Percentiles rank a stretch among this genome's conserved stretches.
Conservation (phyloP, 225 moss, liverwort and hornwort genomes). For the Neckera pumila region DNA sequence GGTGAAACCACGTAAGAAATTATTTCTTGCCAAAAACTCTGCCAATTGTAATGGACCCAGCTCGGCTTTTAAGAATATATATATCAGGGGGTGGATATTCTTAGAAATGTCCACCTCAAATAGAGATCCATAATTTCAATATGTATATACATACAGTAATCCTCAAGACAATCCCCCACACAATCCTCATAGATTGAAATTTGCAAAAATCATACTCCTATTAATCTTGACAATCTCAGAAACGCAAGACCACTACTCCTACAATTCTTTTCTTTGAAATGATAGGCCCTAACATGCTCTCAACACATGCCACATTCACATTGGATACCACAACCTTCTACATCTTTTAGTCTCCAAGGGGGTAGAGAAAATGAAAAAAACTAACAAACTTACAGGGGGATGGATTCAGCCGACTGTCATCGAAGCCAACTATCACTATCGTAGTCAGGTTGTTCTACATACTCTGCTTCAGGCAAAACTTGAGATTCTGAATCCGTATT, state of each 20-base stretch:
- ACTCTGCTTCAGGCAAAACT: conserved; percentile 3
- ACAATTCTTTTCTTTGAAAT: not conserved
- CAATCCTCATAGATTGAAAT: not conserved
- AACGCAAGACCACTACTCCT: not conserved
- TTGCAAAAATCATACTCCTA: not conserved
- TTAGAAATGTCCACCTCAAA: not conserved
- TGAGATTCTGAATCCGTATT: not conserved
- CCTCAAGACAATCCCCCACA: not conserved
- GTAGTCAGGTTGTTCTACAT: conserved; percentile 37
- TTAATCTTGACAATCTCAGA: not conserved
- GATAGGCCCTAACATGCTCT: not conserved
- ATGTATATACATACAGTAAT: not conserved
- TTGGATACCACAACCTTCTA: not conserved
- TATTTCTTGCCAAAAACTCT: not conserved
- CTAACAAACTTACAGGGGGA: not conserved
- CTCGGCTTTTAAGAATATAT: no score
- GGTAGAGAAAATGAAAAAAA: not conserved
- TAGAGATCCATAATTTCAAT: not conserved
- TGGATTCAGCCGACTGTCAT: not conserved
- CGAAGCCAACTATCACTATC: conserved; percentile 51
- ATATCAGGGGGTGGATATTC: not conserved
- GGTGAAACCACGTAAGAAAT: not conserved
- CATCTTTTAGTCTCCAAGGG: not conserved
- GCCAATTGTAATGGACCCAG: not conserved
- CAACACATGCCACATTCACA: not conserved